Evolutionary conservation across 306 rosid genomes (phyloP).

Genomic region (Carpinus fangiana): DNA sequence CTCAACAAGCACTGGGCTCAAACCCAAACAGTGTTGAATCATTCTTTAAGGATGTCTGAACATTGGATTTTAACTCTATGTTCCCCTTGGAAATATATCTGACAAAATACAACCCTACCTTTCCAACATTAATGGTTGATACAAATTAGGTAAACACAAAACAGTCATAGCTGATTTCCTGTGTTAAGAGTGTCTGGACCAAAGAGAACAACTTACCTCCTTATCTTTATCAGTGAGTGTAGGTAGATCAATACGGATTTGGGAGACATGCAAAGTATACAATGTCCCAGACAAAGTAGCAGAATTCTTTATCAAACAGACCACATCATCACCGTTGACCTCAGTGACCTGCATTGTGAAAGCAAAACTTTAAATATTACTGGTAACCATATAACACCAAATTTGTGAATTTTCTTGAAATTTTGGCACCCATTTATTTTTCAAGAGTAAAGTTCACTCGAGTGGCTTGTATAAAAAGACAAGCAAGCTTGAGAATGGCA

Average conservation of each 20-base stretch:
- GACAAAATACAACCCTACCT: background rate
- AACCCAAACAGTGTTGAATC: background rate
- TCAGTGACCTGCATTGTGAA: conserved; percentile 44
- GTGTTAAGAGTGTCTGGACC: background rate
- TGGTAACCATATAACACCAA: background rate
- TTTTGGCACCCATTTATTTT: background rate
- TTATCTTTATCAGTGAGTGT: conserved; percentile 53
- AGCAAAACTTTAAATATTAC: background rate
- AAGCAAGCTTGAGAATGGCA: background rate
- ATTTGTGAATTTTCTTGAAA: background rate
- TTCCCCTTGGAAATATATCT: background rate
- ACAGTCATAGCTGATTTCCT: background rate
- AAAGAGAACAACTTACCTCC: conserved; percentile 35
- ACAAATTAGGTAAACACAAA: background rate
- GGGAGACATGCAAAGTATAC: conserved; percentile 55
- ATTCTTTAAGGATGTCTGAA: background rate
- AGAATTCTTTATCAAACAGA: conserved; percentile 51
- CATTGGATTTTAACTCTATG: background rate
- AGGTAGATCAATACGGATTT: conserved; percentile 52
- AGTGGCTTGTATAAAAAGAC: background rate
- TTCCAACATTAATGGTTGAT: background rate
- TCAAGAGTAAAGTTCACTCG: background rate
- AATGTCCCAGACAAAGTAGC: conserved; percentile 48
- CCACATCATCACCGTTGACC: conserved; percentile 48
- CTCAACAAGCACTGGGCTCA: background rate